phyloP scores from a whole-genome alignment of 78 protist species.

The Isochrysis galbana region DNA sequence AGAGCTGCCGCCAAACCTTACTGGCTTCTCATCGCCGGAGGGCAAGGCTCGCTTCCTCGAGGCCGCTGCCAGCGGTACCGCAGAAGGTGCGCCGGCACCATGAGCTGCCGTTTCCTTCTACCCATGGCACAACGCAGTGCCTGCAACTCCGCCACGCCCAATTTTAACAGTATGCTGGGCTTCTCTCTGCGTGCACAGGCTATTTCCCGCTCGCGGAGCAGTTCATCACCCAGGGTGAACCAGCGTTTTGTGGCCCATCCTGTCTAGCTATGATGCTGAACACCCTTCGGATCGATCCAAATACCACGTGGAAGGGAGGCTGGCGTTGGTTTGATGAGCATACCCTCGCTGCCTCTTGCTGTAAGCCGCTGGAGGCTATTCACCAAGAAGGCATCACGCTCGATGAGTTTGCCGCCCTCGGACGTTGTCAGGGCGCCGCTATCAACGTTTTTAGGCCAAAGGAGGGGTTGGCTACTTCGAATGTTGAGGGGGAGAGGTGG shows the following conservation, averaged over 20 bases:
- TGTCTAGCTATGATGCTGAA: conserved; percentile 80
- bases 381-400: not conserved
- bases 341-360: not conserved
- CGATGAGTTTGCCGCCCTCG: not conserved
- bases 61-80: not conserved
- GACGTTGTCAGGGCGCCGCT: not conserved
- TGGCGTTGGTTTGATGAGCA: conserved; percentile 79
- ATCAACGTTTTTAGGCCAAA: not conserved
- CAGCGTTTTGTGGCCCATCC: conserved; percentile 77
- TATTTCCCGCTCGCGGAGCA: conserved; percentile 42
- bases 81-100: too few species aligned
- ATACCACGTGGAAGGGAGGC: conserved; percentile 73
- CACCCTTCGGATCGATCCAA: conserved; percentile 80
- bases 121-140: too few species aligned
- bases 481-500: not conserved
- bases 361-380: not conserved
- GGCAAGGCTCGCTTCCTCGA: not conserved
- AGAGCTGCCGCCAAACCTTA: not conserved
- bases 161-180: too few species aligned
- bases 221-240: conserved; percentile 45
- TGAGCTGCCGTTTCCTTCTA: too few species aligned
- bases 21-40: not conserved
- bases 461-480: not conserved
- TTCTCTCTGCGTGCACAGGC: too few species aligned
- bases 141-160: too few species aligned